Evolutionary conservation across 352 stramenopile species (phyloP).

Genomic region (Globisporangium okanoganense): DNA sequence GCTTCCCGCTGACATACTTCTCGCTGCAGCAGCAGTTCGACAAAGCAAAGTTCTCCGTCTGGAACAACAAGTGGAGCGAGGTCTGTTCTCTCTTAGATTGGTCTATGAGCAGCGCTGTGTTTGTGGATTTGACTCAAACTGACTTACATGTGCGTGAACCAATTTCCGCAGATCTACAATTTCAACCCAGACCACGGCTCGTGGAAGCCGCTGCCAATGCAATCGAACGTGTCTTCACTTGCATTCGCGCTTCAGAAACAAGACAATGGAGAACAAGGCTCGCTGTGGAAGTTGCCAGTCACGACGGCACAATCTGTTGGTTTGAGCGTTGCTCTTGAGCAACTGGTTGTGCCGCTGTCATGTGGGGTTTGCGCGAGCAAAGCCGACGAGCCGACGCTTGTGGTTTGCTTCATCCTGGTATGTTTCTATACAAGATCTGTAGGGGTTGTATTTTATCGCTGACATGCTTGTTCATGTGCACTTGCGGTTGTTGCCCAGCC

Average conservation of each 20-base stretch:
- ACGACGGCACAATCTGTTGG: slow-evolving; percentile 42
- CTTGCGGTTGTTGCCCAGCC: slow-evolving; percentile 20
- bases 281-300: slow-evolving; percentile 50
- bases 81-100: slow-evolving; percentile 15
- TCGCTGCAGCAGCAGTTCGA: slow-evolving; percentile 67
- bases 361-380: slow-evolving; percentile 26
- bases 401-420: slow-evolving; percentile 50
- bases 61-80: slow-evolving; percentile 85
- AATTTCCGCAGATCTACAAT: slow-evolving; percentile 57
- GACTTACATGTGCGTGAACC: neutral
- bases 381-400: slow-evolving; percentile 20
- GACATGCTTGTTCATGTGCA: neutral
- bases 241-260: slow-evolving; percentile 18
- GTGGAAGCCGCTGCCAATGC: slow-evolving; percentile 37
- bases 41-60: slow-evolving; percentile 63
- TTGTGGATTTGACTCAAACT: neutral
- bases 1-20: slow-evolving; percentile 66
- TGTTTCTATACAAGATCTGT: neutral
- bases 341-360: slow-evolving; percentile 58
- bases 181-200: slow-evolving; percentile 54
- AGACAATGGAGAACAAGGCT: slow-evolving; percentile 18
- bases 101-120: neutral
- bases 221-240: slow-evolving; percentile 33
- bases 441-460: neutral
- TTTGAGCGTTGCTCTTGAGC: slow-evolving; percentile 26